phyloP scores from a whole-genome alignment of 371 early-diverging fungal species.

The Mucor indicus region DNA sequence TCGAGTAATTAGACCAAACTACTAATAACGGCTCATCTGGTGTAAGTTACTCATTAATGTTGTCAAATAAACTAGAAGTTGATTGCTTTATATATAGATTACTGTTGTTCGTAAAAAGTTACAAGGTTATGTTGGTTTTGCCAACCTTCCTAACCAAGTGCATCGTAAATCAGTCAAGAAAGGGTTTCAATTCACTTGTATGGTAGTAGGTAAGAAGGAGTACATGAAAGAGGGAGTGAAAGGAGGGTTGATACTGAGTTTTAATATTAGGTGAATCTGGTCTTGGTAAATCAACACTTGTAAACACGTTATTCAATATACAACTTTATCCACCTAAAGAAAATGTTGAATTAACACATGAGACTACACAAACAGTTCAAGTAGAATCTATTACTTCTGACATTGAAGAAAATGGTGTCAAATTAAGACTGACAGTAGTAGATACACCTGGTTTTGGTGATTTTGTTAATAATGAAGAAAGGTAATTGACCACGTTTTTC shows the following conservation, averaged over 20 bases:
- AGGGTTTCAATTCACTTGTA: slow-evolving; percentile 98
- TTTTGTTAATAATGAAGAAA: slow-evolving; percentile 93
- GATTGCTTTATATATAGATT: slow-evolving; percentile 21
- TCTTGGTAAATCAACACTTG: slow-evolving; percentile 99
- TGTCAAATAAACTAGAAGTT: background rate
- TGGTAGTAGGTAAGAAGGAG: slow-evolving; percentile 85
- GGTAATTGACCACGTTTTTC: slow-evolving; percentile 36
- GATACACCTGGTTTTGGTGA: slow-evolving; percentile 96
- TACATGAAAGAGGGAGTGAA: background rate
- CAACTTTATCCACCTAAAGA: slow-evolving; percentile 87
- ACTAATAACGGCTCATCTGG: slow-evolving; percentile 31
- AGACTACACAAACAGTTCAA: slow-evolving; percentile 91
- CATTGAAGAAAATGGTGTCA: slow-evolving; percentile 86
- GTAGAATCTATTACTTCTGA: slow-evolving; percentile 92
- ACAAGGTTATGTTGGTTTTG: slow-evolving; percentile 95
- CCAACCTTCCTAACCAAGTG: slow-evolving; percentile 98
- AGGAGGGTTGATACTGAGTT: background rate
- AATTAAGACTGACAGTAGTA: slow-evolving; percentile 90
- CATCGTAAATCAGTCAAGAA: slow-evolving; percentile 97
- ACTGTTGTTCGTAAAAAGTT: slow-evolving; percentile 73
- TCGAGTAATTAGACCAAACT: slow-evolving; percentile 31
- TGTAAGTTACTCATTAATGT: slow-evolving; percentile 11
- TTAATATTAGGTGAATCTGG: slow-evolving; percentile 86
- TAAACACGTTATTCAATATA: slow-evolving; percentile 98
- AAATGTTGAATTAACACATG: slow-evolving; percentile 74